phyloP scores from a whole-genome alignment of 345 rosid genomes.

The Pugionium cornutum region DNA sequence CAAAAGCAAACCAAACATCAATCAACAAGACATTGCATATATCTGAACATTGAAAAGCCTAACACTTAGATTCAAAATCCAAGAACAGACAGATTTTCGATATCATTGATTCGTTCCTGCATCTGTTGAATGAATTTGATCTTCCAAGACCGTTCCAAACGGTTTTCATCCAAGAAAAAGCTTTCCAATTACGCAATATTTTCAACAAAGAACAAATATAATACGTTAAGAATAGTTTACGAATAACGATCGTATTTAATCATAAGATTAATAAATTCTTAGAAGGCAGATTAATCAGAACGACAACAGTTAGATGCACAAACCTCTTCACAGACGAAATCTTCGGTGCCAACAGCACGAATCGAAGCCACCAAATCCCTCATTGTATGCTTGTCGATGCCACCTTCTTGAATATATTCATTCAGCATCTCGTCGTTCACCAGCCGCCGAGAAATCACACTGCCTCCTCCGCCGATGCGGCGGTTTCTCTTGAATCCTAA shows the following conservation, averaged over 20 bases:
- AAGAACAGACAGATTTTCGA: neutral
- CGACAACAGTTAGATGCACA: slow-evolving; percentile 15
- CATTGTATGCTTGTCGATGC: slow-evolving; percentile 59
- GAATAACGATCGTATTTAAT: neutral
- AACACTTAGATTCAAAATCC: slow-evolving; percentile 3
- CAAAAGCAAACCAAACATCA: slow-evolving; percentile 23
- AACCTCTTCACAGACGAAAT: slow-evolving; percentile 73
- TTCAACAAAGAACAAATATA: slow-evolving; percentile 14
- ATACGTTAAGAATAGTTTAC: neutral
- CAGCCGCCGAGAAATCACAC: slow-evolving; percentile 38
- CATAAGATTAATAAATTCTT: neutral
- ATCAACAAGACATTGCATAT: slow-evolving; percentile 5
- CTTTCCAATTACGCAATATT: slow-evolving; percentile 14
- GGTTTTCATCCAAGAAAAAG: neutral
- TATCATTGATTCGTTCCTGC: neutral
- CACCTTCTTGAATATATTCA: slow-evolving; percentile 51
- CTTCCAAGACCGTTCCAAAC: neutral
- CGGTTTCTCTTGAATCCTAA: slow-evolving; percentile 35
- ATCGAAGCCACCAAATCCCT: slow-evolving; percentile 62
- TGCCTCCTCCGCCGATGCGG: slow-evolving; percentile 24
- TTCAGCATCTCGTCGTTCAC: slow-evolving; percentile 54
- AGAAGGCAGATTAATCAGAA: neutral
- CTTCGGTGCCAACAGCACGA: slow-evolving; percentile 46
- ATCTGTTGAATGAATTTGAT: neutral
- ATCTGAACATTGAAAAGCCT: slow-evolving; percentile 10